These are phyloP conservation scores for Aspergillus pseudotamarii DNA, from an alignment of 2,329 filamentous ascomycete genomes.

Conservation along the genomic window DNA sequence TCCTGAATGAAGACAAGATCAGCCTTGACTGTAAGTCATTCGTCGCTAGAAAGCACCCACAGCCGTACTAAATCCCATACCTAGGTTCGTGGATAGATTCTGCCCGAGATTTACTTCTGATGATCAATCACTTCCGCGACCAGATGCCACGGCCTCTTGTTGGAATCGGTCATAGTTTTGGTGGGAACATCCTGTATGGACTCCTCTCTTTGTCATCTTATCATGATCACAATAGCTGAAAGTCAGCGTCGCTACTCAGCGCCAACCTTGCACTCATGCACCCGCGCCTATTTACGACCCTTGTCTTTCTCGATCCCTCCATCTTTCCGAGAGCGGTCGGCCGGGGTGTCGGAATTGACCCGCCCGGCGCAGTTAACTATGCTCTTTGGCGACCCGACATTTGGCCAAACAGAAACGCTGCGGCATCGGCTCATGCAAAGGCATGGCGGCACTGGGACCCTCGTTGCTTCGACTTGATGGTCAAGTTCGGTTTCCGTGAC, in stretches of 20 bases:
- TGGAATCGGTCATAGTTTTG: slow-evolving; percentile 23
- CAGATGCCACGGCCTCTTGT: slow-evolving; percentile 21
- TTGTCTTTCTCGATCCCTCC: slow-evolving; percentile 16
- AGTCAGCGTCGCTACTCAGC: not conserved
- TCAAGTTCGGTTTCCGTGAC: slow-evolving; percentile 15
- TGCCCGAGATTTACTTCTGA: slow-evolving; percentile 18
- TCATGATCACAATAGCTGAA: not conserved
- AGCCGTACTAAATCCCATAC: not conserved
- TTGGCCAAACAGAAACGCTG: slow-evolving; percentile 13
- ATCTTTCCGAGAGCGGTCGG: slow-evolving; percentile 3
- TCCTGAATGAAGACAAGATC: slow-evolving; percentile 16
- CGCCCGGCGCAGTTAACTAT: slow-evolving; percentile 5
- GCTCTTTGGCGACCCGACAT: slow-evolving; percentile 9
- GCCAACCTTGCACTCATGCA: slow-evolving; percentile 8
- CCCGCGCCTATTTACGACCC: slow-evolving; percentile 8
- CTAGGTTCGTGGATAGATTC: slow-evolving; percentile 19
- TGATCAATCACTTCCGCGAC: slow-evolving; percentile 21
- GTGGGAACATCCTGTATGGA: not conserved
- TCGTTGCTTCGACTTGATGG: slow-evolving; percentile 9
- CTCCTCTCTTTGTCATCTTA: too few relatives aligned
- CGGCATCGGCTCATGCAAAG: not conserved
- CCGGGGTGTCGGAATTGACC: not conserved
- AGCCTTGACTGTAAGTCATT: slow-evolving; percentile 12
- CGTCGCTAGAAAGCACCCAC: not conserved
- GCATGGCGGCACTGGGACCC: slow-evolving; percentile 15